Conservation (phyloP, 1,139 yeast genomes). For the Hansenula lynferdii region DNA sequence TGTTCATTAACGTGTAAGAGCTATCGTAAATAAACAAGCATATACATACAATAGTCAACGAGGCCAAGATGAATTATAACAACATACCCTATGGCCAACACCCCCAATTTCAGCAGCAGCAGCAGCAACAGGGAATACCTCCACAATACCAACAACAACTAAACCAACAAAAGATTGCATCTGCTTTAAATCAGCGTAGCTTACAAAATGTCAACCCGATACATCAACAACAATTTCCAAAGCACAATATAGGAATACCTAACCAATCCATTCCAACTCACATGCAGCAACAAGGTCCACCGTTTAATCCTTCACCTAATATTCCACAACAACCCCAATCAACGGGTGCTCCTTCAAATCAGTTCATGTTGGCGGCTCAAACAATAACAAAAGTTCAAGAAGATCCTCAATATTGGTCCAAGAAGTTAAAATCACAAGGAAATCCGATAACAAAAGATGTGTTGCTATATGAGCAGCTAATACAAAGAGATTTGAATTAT, state of each 20-base stretch:
- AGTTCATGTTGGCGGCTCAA: conserved; percentile 1
- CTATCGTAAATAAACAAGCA: too few species aligned
- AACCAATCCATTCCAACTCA: conserved; percentile 21
- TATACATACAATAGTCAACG: too few species aligned
- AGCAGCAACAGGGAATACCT: conserved; percentile 17
- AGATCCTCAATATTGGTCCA: conserved; percentile 49
- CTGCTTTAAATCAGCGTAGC: conserved; percentile 3
- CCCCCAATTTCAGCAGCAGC: conserved; percentile 15
- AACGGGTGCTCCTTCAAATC: not conserved
- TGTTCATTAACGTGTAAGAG: too few species aligned
- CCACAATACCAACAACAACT: conserved; percentile 14
- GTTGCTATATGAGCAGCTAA: conserved; percentile 52
- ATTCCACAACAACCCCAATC: conserved; percentile 8
- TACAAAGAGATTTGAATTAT: conserved; percentile 45
- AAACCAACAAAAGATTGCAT: conserved; percentile 7
- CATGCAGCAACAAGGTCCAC: conserved; percentile 13
- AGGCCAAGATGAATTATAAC: conserved; percentile 14
- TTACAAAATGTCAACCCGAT: too few species aligned
- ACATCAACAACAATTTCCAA: conserved; percentile 12
- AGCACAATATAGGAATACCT: too few species aligned
- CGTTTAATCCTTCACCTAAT: conserved; percentile 8
- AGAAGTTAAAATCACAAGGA: conserved; percentile 37
- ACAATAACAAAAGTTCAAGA: conserved; percentile 21
- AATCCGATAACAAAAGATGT: conserved; percentile 43
- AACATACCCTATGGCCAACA: conserved; percentile 18